Evolutionary conservation across 2,329 filamentous ascomycete species (phyloP).

Genomic region (Elsinoe necatrix): DNA sequence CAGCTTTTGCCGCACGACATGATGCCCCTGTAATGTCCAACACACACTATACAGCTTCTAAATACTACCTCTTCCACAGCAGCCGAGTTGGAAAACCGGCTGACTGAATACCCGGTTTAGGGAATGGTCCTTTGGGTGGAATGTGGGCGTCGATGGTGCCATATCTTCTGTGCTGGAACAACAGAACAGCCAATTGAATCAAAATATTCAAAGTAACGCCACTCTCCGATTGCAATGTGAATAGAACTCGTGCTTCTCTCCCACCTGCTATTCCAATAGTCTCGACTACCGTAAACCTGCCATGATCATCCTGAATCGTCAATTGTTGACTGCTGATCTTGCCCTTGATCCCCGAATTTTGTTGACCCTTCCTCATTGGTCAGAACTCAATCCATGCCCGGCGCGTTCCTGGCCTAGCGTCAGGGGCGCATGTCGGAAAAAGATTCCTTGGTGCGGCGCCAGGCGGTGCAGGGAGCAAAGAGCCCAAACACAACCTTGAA

Average conservation of each 20-base stretch:
- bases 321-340: neutral
- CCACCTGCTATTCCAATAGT: no score
- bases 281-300: neutral
- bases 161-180: neutral
- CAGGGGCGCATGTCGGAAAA: conserved; percentile 3
- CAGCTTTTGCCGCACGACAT: conserved; percentile 6
- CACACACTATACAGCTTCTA: conserved; percentile 9
- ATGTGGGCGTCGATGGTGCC: neutral
- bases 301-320: neutral
- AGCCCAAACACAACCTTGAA: neutral
- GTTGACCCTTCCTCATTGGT: neutral
- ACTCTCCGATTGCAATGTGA: neutral
- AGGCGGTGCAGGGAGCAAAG: neutral
- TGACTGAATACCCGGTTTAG: conserved; percentile 9
- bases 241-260: neutral
- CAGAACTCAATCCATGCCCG: neutral
- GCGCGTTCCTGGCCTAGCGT: conserved; percentile 13
- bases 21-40: conserved; percentile 9
- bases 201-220: conserved; percentile 3
- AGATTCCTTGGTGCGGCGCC: neutral
- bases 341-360: neutral
- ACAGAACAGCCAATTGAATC: conserved; percentile 8
- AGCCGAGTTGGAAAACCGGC: neutral
- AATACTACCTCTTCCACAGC: neutral
- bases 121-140: neutral